Evolutionary conservation across 495 filamentous ascomycete species (phyloP).

Genomic region (Aspergillus coremiiformis): DNA sequence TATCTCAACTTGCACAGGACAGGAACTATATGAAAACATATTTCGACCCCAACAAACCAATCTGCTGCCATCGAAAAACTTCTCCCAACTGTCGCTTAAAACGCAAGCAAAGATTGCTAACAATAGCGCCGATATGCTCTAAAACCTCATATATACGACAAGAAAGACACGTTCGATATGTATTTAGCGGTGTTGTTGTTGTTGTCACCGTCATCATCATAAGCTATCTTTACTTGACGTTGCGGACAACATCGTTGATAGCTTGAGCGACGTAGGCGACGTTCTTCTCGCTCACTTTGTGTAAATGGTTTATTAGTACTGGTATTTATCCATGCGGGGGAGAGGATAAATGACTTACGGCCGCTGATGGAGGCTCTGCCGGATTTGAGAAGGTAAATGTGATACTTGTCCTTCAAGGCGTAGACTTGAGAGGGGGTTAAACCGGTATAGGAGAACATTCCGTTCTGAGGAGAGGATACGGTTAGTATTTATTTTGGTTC

Average conservation of each 20-base stretch:
- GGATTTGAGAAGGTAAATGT: slow-evolving; percentile 44
- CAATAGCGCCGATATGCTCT: neutral
- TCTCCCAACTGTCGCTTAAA: neutral
- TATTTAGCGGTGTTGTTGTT: neutral
- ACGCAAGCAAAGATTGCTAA: neutral
- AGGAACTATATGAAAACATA: neutral
- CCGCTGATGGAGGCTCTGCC: slow-evolving; percentile 43
- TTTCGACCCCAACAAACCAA: neutral
- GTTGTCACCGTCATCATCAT: neutral
- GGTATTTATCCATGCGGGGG: neutral
- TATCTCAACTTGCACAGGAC: neutral
- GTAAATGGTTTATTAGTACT: slow-evolving; percentile 7
- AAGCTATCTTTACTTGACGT: slow-evolving; percentile 23
- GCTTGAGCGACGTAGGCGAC: slow-evolving; percentile 43
- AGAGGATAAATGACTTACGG: slow-evolving; percentile 23
- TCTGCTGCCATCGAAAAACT: neutral
- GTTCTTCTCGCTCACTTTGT: slow-evolving; percentile 46
- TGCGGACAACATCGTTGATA: slow-evolving; percentile 41
- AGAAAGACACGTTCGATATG: neutral
- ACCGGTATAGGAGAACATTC: slow-evolving; percentile 49
- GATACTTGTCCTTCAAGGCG: slow-evolving; percentile 40
- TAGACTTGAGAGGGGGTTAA: slow-evolving; percentile 39
- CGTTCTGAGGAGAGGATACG: slow-evolving; percentile 28
- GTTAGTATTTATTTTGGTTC: slow-evolving; percentile 4
- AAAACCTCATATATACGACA: neutral